Percentiles rank a stretch among this genome's conserved stretches.
These are phyloP conservation scores for Margaritispora aquatica DNA, from an alignment of 495 filamentous ascomycete species.

Conservation along the genomic window DNA sequence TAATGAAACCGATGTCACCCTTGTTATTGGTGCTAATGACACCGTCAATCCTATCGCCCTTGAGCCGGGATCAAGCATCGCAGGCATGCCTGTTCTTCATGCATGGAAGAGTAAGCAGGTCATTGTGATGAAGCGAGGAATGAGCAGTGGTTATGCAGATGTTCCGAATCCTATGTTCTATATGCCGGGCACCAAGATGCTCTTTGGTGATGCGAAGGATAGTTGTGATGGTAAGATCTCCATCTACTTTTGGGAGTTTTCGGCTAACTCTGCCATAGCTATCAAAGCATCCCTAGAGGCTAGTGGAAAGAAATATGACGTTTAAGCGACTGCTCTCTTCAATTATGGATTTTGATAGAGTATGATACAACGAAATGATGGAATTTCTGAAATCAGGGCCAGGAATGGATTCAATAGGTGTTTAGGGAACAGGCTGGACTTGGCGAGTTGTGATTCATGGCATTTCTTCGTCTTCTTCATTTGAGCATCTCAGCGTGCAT, in stretches of 20 bases:
- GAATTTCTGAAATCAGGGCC: too few species aligned
- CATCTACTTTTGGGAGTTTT: background rate
- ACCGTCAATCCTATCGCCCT: constrained; percentile 81
- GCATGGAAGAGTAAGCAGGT: constrained; percentile 89
- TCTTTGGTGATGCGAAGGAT: constrained; percentile 77
- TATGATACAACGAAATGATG: background rate
- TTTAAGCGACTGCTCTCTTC: background rate
- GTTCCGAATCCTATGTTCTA: constrained; percentile 86
- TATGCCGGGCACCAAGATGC: constrained; percentile 76
- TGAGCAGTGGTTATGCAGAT: constrained; percentile 80
- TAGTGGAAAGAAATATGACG: constrained; percentile 32
- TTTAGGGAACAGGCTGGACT: background rate
- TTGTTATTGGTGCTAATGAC: constrained; percentile 82
- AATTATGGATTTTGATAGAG: background rate
- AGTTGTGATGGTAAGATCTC: constrained; percentile 71
- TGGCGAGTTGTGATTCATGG: background rate
- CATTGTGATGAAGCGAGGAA: constrained; percentile 78
- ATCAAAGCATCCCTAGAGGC: constrained; percentile 47
- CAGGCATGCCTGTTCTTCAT: constrained; percentile 80
- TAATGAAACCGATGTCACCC: constrained; percentile 69
- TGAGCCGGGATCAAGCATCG: constrained; percentile 71
- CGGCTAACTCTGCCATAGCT: constrained; percentile 25
- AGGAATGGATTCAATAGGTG: too few species aligned
- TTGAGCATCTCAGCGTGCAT: background rate
- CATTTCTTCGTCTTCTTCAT: background rate